Base-by-base conservation (phyloP, 495 filamentous ascomycete species). In the Penicillium malachiteum region DNA sequence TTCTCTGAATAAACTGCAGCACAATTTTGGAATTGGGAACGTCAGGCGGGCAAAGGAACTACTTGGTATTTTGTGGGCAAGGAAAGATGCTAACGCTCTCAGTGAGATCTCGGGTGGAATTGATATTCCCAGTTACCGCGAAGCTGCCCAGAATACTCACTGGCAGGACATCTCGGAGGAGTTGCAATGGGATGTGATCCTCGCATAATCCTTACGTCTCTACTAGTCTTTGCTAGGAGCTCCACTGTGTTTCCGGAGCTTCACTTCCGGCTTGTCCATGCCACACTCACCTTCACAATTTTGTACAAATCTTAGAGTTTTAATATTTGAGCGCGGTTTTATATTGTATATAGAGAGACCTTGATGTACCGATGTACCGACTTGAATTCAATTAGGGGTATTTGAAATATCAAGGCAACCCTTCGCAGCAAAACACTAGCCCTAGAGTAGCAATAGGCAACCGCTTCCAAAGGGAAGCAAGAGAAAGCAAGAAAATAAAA, bases 1-100 rank as follows among this genome's bases (percentile, higher is more conserved):
- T 12, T 72, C 65, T 1, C 39, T 78, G 31, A 52, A 49, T 1
- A 73, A 63, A 7, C 30, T 78, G 11, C 70, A 75, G 32, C 17
- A 44, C 7, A 76, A 76, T 41, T 78, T 78, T 56, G 73, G 73
- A 0, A 76, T 78, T 43, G 71, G 69, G 0, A 78, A 78, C 69
- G 69, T 72, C 1, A 54, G 62, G 33, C 69, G 73, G 8, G 75
- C 70, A 1, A 73, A 74, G 57, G 72, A 78, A 45, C n/a, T 76
- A 7, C 58, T 78, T 17, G 18, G 40, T 11, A 56, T 71, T 8
- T 58, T 76, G 12, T 78, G 73, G 75, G 58, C 55, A 33, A 61
- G 62, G 35, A 55, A 53, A 11, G 65, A 68, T 56, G 65, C 55
- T 16, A 31, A 42, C 43, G 33, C 13, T 6, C 34, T 37, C 7